Conservation (phyloP, 2,329 filamentous ascomycete genomes). For the Teratosphaeria pseudoeucalypti region DNA sequence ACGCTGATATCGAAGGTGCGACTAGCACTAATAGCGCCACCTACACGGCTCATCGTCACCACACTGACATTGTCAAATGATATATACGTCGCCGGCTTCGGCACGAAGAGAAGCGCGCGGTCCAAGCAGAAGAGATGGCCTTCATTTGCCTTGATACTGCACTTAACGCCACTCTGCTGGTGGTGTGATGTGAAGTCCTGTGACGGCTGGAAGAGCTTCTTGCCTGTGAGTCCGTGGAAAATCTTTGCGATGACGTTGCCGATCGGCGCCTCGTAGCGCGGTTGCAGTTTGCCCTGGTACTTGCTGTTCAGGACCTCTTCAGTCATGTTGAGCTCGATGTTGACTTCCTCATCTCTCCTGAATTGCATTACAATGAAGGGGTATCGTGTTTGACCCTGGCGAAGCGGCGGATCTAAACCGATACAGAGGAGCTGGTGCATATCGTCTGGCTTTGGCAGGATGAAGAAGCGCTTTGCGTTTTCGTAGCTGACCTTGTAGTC, state of each 20-base stretch:
- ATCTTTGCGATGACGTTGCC: conserved; percentile 91
- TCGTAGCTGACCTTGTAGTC: conserved; percentile 99
- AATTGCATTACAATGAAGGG: conserved; percentile 99
- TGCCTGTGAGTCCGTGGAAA: conserved; percentile 86
- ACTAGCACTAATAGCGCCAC: conserved; percentile 83
- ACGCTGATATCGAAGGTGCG: conserved; percentile 97
- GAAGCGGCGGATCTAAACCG: conserved; percentile 84
- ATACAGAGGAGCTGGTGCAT: conserved; percentile 91
- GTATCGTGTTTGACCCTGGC: conserved; percentile 94
- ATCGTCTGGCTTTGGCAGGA: conserved; percentile 96
- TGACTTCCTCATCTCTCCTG: conserved; percentile 94
- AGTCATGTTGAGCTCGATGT: conserved; percentile 90
- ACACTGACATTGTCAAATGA: conserved; percentile 85
- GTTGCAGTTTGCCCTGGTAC: conserved; percentile 80
- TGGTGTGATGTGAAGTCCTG: conserved; percentile 93
- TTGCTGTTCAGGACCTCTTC: conserved; percentile 74
- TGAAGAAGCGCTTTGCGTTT: conserved; percentile 96
- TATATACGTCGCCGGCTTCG: conserved; percentile 95
- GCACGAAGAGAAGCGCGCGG: conserved; percentile 98
- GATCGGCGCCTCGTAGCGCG: conserved; percentile 87
- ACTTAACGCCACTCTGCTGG: conserved; percentile 91
- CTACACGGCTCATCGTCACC: conserved; percentile 91
- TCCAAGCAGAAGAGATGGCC: conserved; percentile 94
- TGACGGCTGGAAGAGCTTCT: conserved; percentile 87
- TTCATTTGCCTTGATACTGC: conserved; percentile 99